Evolutionary conservation across 352 stramenopile species (phyloP).

Genomic region (Pythium aquatile): DNA sequence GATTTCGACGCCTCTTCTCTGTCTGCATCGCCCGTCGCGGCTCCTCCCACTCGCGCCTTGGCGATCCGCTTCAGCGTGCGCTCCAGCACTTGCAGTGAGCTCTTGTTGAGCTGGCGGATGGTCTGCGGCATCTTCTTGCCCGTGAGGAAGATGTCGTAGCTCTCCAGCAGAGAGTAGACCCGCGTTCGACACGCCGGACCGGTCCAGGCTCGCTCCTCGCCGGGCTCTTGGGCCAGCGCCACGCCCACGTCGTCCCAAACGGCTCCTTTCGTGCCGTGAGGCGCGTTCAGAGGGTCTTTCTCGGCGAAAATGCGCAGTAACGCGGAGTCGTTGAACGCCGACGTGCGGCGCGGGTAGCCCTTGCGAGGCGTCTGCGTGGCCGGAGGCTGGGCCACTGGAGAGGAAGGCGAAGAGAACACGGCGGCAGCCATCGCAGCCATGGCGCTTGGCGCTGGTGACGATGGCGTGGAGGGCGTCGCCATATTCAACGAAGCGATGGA

Average conservation of each 20-base stretch:
- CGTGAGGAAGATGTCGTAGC: constrained; percentile 6
- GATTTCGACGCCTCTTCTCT: not conserved
- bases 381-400: not conserved
- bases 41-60: not conserved
- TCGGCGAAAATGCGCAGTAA: constrained; percentile 14
- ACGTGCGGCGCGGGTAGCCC: not conserved
- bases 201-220: not conserved
- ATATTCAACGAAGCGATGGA: not conserved
- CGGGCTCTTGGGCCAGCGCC: not conserved
- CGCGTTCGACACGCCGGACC: constrained; percentile 6
- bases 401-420: not conserved
- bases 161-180: constrained; percentile 9
- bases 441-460: not conserved
- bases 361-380: not conserved
- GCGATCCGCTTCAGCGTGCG: constrained; percentile 7
- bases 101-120: constrained; percentile 2
- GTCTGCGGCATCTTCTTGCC: not conserved
- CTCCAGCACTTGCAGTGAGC: constrained; percentile 8
- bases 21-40: not conserved
- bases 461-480: not conserved
- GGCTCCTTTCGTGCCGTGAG: constrained; percentile 14
- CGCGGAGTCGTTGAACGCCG: constrained; percentile 5
- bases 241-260: constrained; percentile 10
- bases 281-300: constrained; percentile 6
- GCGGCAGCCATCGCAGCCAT: constrained; percentile 1